phyloP scores from a whole-genome alignment of 2,329 filamentous ascomycete genomes.

The Fusarium protoensiforme region DNA sequence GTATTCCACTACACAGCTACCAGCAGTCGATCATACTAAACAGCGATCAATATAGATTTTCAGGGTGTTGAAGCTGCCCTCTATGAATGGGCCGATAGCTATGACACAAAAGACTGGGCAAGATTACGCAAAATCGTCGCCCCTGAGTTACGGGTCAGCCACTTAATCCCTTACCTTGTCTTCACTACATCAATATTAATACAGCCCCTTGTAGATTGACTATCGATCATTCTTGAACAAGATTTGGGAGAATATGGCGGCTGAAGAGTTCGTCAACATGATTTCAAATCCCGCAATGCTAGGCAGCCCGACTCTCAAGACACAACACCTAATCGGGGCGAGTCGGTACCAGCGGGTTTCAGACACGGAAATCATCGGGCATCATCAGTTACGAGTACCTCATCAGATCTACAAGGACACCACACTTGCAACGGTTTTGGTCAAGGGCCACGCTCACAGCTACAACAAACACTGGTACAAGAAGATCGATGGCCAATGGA shows the following conservation, averaged over 20 bases:
- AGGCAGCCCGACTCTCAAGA: not conserved
- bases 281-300: not conserved
- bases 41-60: not conserved
- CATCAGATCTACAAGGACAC: not conserved
- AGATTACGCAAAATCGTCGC: not conserved
- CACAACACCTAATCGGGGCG: not conserved
- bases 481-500: not conserved
- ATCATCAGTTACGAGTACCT: not conserved
- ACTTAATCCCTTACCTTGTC: not conserved
- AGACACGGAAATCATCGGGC: not conserved
- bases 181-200: not conserved
- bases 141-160: not conserved
- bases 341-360: not conserved
- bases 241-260: not conserved
- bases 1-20: not conserved
- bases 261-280: not conserved
- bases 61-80: not conserved
- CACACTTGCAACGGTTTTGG: not conserved
- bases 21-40: not conserved
- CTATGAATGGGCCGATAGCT: constrained; percentile 3
- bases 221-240: not conserved
- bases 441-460: not conserved
- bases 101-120: constrained; percentile 12
- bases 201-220: not conserved
- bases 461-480: constrained; percentile 1